Evolutionary conservation across 169 alveolate genomes (phyloP), one percentile per base, ranked within the genome.

Genomic region (Prorocentrum cordatum): DNA sequence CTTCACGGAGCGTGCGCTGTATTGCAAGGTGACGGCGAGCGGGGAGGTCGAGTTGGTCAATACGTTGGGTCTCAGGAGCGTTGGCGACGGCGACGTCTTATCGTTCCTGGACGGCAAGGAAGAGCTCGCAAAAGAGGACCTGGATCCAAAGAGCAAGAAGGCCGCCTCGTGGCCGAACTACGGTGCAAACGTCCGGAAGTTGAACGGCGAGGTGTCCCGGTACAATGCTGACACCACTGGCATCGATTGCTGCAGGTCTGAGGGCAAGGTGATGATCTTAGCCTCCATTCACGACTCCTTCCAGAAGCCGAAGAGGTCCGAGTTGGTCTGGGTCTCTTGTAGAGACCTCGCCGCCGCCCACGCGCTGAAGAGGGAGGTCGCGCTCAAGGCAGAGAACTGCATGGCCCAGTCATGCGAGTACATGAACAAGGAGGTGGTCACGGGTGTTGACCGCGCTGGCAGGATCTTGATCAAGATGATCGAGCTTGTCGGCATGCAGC

Each of bases 101-200:
- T n/a, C 61, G 26, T 70, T 70, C 38, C 36, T 59, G 73, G 88
- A 77, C 26, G 64, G 45, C 1, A 75, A 72, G 2, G 26, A 35
- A 62, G 87, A 7, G 32, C 32, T 75, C 29, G n/a, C 88, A 18
- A 32, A 3, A 18, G 38, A n/a, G 0, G 88, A 77, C 64, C 33
- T 59, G 58, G 88, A 77, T 26, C 68, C 71, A 0, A 22, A 50
- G 7, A 50, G 71, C 54, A 35, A 20, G 18, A 27, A 16, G 58
- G 39, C 88, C 4, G 88, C 75, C n/a, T 77, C 88, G 24, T 77
- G 73, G 75, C 88, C 88, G 22, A 77, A 77, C 33, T 77, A 77
- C 64, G 64, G 64, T 2, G 36, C 24, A 45, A 72, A 77, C 47
- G 59, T 77, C 20, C 33, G 64, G 45, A 33, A 39, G 75, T 36